Conservation (phyloP, 1,284 basidiomycete species). For the Lignosus rhinocerotis region DNA sequence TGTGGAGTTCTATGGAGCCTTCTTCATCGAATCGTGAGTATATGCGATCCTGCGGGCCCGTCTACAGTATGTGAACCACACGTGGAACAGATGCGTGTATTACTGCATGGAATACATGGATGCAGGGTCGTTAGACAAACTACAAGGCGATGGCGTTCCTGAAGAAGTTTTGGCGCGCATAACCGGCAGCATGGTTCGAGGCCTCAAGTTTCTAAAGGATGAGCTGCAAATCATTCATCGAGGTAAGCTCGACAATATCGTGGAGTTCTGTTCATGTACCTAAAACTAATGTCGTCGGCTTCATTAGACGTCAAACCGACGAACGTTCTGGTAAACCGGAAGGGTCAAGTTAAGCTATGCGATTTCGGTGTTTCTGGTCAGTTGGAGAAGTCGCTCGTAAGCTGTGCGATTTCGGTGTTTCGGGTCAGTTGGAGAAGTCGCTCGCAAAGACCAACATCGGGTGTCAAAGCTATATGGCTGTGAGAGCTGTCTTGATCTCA, state of each 20-base stretch:
- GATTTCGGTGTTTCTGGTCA: conserved; percentile 99
- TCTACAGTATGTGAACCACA: not conserved
- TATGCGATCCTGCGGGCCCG: not conserved
- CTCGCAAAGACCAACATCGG: conserved; percentile 99
- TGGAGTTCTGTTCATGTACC: not conserved
- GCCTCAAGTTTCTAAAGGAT: conserved; percentile 95
- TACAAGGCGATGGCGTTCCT: conserved; percentile 72
- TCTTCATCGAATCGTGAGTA: conserved; percentile 95
- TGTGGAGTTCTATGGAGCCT: conserved; percentile 98
- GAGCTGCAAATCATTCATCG: conserved; percentile 96
- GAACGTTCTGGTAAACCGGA: conserved; percentile 90
- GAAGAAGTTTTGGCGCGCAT: conserved; percentile 88
- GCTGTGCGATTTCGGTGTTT: conserved; percentile 97
- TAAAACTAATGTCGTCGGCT: not conserved
- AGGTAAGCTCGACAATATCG: conserved; percentile 45
- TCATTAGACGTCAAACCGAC: conserved; percentile 91
- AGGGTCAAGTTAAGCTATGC: conserved; percentile 92
- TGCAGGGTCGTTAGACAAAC: conserved; percentile 89
- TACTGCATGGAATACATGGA: conserved; percentile 99
- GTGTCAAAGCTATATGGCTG: conserved; percentile 98
- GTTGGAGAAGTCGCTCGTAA: conserved; percentile 93
- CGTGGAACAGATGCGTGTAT: conserved; percentile 57
- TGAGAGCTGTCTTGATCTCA: conserved; percentile 41
- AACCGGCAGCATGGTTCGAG: conserved; percentile 82
- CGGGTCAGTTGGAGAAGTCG: conserved; percentile 94